Evolutionary conservation across 2,329 filamentous ascomycete species (phyloP).

Genomic region (Colletotrichum gigasporum): DNA sequence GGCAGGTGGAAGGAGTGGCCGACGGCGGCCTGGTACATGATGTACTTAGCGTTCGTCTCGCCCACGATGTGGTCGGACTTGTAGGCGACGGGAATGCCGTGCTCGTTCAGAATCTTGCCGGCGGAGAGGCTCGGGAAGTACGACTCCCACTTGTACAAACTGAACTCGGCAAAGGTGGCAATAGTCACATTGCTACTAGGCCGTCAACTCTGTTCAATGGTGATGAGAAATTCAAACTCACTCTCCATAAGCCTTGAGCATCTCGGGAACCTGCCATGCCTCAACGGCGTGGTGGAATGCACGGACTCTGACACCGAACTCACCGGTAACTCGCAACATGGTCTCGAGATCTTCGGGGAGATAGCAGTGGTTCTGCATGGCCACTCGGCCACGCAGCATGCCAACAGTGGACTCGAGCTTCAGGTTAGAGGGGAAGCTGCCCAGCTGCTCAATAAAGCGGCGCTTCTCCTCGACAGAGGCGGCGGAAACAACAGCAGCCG

Average conservation of each 20-base stretch:
- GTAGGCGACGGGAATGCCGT: slow-evolving; percentile 51
- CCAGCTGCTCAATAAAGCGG: slow-evolving; percentile 22
- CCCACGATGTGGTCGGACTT: slow-evolving; percentile 51
- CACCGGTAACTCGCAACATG: slow-evolving; percentile 51
- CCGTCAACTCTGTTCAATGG: not conserved
- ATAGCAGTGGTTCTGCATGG: slow-evolving; percentile 56
- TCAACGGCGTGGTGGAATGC: slow-evolving; percentile 52
- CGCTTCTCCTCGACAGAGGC: slow-evolving; percentile 35
- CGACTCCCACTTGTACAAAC: slow-evolving; percentile 52
- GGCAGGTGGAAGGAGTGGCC: slow-evolving; percentile 53
- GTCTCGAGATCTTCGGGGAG: slow-evolving; percentile 53
- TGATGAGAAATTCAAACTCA: slow-evolving; percentile 27
- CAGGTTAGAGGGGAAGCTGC: slow-evolving; percentile 43
- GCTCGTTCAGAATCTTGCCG: slow-evolving; percentile 48
- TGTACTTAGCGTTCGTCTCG: slow-evolving; percentile 50
- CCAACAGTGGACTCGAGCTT: slow-evolving; percentile 51
- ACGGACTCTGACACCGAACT: slow-evolving; percentile 51
- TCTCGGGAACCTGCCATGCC: slow-evolving; percentile 50
- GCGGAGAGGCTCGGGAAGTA: slow-evolving; percentile 51
- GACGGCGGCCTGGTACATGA: slow-evolving; percentile 51
- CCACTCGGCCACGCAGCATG: slow-evolving; percentile 50
- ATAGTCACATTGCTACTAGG: slow-evolving; percentile 48
- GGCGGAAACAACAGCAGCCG: slow-evolving; percentile 35
- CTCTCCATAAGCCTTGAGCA: slow-evolving; percentile 48
- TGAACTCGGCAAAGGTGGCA: slow-evolving; percentile 52